Evolutionary conservation across 495 filamentous ascomycete species (phyloP).

Genomic region (Lasiosphaeria ovina): DNA sequence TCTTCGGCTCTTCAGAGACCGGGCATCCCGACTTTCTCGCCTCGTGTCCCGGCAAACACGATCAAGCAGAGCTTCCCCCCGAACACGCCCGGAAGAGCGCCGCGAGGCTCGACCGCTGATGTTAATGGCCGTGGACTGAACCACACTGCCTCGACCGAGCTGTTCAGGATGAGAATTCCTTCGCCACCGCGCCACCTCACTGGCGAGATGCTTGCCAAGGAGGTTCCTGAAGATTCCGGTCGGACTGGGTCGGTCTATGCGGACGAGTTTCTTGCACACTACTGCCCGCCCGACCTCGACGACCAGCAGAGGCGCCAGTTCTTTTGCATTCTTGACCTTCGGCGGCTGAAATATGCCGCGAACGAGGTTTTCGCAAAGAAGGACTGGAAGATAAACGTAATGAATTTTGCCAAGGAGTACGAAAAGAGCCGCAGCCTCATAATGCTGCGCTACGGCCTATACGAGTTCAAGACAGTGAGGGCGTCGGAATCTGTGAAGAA

Average conservation of each 20-base stretch:
- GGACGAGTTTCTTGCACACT: constrained; percentile 48
- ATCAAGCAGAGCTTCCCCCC: constrained; percentile 38
- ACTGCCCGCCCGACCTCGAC: constrained; percentile 47
- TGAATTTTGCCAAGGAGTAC: constrained; percentile 53
- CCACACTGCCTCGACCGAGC: constrained; percentile 37
- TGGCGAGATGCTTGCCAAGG: constrained; percentile 44
- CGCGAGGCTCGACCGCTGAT: constrained; percentile 28
- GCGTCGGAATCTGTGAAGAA: constrained; percentile 46
- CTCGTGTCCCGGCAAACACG: constrained; percentile 30
- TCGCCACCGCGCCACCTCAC: constrained; percentile 45
- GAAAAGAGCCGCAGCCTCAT: constrained; percentile 54
- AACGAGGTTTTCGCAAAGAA: constrained; percentile 52
- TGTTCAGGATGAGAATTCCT: constrained; percentile 48
- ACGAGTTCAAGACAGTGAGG: constrained; percentile 53
- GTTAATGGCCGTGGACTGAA: constrained; percentile 35
- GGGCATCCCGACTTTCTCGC: constrained; percentile 35
- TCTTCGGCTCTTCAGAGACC: constrained; percentile 36
- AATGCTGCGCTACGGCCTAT: constrained; percentile 52
- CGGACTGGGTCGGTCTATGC: constrained; percentile 47
- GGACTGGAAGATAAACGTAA: constrained; percentile 52
- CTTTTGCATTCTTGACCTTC: constrained; percentile 52
- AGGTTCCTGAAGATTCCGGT: constrained; percentile 42
- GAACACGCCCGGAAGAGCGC: constrained; percentile 28
- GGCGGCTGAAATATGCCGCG: constrained; percentile 51
- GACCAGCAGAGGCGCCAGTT: constrained; percentile 51